A percentile compares a stretch with the other conserved stretches of the same genome.
These are phyloP conservation scores for Liquidambar formosana DNA, from an alignment of 164 flowering plant species.

Conservation along the genomic window DNA sequence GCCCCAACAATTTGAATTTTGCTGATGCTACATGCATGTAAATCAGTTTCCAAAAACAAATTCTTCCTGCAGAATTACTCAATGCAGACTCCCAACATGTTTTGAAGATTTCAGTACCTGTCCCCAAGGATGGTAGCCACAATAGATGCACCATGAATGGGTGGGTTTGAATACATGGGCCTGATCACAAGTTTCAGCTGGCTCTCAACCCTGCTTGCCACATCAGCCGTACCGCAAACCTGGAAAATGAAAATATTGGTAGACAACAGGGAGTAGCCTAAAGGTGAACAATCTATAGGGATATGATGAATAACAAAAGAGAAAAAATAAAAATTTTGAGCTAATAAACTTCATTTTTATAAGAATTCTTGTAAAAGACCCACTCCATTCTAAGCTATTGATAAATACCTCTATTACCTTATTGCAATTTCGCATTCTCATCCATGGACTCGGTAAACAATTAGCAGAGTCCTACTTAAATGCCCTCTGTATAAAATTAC, in stretches of 20 bases:
- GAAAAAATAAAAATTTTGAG: background rate
- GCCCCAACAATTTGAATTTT: background rate
- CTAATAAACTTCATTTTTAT: too few relatives aligned
- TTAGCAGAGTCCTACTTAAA: too few relatives aligned
- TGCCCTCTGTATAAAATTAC: too few relatives aligned
- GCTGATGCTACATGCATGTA: background rate
- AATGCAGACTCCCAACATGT: background rate
- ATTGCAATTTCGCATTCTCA: too few relatives aligned
- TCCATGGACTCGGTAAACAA: too few relatives aligned
- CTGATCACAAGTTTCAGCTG: conserved; percentile 97
- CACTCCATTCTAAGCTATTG: too few relatives aligned
- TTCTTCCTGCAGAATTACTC: background rate
- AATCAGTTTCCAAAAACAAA: background rate
- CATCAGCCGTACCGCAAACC: conserved; percentile 85
- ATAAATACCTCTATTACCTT: too few relatives aligned
- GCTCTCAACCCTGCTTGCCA: conserved; percentile 89
- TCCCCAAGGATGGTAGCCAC: conserved; percentile 89
- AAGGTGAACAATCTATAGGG: background rate
- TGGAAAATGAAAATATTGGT: conserved; percentile 18
- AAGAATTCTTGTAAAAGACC: too few relatives aligned
- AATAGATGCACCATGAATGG: conserved; percentile 97
- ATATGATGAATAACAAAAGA: background rate
- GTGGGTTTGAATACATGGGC: conserved; percentile 98
- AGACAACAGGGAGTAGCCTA: background rate
- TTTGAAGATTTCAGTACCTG: conserved; percentile 41